Conservation (phyloP, 129 eudicot genomes). For the Centrapalus pauciflorus region DNA sequence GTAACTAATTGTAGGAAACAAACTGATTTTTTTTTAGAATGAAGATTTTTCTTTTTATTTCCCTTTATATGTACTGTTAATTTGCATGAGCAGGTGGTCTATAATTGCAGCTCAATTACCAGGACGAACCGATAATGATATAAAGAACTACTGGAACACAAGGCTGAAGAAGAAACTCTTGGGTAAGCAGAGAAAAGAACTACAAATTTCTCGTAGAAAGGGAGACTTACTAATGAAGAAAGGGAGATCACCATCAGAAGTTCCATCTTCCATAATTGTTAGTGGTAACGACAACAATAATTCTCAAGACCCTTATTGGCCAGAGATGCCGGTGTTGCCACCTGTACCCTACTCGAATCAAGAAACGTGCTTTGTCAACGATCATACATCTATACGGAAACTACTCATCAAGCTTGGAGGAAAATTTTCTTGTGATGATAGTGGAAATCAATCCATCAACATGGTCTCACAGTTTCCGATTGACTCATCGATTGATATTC, state of each 20-base stretch:
- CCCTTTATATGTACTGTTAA: not conserved
- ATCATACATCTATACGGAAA: constrained; percentile 56
- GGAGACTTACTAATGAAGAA: constrained; percentile 34
- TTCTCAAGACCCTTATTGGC: constrained; percentile 35
- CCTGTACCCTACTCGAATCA: constrained; percentile 39
- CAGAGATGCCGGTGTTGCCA: constrained; percentile 38
- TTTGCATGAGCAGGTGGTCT: constrained; percentile 65
- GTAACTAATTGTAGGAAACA: constrained; percentile 19
- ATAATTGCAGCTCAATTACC: constrained; percentile 89
- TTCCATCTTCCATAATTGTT: constrained; percentile 35
- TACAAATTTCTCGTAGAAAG: constrained; percentile 30
- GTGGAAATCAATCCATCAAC: constrained; percentile 12
- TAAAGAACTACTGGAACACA: constrained; percentile 93
- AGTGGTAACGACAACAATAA: constrained; percentile 1
- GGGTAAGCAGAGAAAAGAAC: constrained; percentile 69
- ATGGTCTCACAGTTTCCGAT: constrained; percentile 14
- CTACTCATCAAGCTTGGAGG: constrained; percentile 73
- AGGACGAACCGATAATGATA: constrained; percentile 86
- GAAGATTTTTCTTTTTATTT: not conserved
- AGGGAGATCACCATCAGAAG: constrained; percentile 28
- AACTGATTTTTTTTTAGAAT: not conserved
- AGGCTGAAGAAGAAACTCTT: constrained; percentile 73
- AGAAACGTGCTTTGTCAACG: constrained; percentile 33
- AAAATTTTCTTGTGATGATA: constrained; percentile 34
- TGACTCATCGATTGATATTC: constrained; percentile 8